phyloP scores from a whole-genome alignment of 2,329 filamentous ascomycete species.

The Malbranchea cinnamomea region DNA sequence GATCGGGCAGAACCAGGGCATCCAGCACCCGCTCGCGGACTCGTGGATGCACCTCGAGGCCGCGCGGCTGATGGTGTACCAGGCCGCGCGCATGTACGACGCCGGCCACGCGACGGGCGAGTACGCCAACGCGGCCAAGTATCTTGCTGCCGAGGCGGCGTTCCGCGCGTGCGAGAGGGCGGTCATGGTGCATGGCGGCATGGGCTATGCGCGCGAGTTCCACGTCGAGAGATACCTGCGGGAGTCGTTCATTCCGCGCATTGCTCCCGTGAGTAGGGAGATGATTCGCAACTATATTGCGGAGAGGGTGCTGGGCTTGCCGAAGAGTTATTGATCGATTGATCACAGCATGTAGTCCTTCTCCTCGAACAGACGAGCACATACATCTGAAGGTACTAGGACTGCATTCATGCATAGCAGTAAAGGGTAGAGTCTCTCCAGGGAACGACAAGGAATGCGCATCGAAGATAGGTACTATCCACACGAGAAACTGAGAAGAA shows the following conservation, averaged over 20 bases:
- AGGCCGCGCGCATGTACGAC: constrained; percentile 45
- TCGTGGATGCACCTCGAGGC: constrained; percentile 48
- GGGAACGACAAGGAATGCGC: no score
- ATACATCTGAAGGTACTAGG: no score
- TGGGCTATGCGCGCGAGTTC: constrained; percentile 49
- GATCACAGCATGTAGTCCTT: no score
- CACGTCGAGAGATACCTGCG: constrained; percentile 46
- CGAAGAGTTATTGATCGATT: constrained; percentile 29
- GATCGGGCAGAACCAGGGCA: constrained; percentile 45
- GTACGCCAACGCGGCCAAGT: constrained; percentile 42
- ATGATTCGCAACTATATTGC: constrained; percentile 31
- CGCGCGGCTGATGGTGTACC: constrained; percentile 45
- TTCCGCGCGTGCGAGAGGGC: constrained; percentile 45
- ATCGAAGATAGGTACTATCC: no score
- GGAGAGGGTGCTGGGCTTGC: constrained; percentile 27
- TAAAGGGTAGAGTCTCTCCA: no score
- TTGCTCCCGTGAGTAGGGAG: constrained; percentile 42
- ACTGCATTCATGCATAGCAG: no score
- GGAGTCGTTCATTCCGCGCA: constrained; percentile 43
- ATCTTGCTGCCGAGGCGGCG: constrained; percentile 44
- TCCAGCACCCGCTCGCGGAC: constrained; percentile 42
- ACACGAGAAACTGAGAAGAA: no score
- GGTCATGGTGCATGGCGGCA: constrained; percentile 41
- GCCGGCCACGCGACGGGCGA: constrained; percentile 36
- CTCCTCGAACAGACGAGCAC: no score